Percentiles rank a stretch among this genome's conserved stretches.
Conservation (phyloP, 2,329 filamentous ascomycete species). For the Ceratocystis destructans region DNA sequence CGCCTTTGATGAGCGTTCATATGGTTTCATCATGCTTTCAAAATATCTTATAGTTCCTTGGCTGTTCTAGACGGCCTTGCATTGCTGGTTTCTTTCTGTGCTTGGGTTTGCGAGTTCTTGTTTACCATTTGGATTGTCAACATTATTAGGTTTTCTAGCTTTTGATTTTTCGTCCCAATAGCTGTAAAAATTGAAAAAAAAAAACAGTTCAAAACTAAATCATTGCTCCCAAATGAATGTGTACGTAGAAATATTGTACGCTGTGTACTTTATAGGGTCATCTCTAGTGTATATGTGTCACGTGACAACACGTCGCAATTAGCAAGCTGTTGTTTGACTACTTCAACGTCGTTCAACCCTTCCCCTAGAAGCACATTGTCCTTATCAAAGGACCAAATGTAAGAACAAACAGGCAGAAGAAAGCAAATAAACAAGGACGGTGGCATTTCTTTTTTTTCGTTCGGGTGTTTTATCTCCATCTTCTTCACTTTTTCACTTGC, state of each 20-base stretch:
- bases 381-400: background rate
- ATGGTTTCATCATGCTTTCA: background rate
- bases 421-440: background rate
- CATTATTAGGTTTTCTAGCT: slow-evolving; percentile 8
- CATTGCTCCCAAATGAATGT: background rate
- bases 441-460: background rate
- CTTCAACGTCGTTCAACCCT: background rate
- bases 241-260: too few species aligned
- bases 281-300: background rate
- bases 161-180: slow-evolving; percentile 10
- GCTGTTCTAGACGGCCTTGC: slow-evolving; percentile 13
- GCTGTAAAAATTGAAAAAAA: slow-evolving; percentile 9
- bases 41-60: slow-evolving; percentile 5
- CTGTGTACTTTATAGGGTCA: too few species aligned
- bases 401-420: background rate
- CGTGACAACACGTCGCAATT: background rate
- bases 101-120: slow-evolving; percentile 15
- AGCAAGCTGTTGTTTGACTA: background rate
- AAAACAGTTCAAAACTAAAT: slow-evolving; percentile 13
- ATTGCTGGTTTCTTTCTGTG: slow-evolving; percentile 11
- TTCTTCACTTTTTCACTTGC: background rate
- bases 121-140: slow-evolving; percentile 14
- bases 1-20: background rate
- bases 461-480: background rate
- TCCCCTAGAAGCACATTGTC: background rate